Evolutionary conservation across 78 protist genomes (phyloP).

Genomic region (Guillardia theta): DNA sequence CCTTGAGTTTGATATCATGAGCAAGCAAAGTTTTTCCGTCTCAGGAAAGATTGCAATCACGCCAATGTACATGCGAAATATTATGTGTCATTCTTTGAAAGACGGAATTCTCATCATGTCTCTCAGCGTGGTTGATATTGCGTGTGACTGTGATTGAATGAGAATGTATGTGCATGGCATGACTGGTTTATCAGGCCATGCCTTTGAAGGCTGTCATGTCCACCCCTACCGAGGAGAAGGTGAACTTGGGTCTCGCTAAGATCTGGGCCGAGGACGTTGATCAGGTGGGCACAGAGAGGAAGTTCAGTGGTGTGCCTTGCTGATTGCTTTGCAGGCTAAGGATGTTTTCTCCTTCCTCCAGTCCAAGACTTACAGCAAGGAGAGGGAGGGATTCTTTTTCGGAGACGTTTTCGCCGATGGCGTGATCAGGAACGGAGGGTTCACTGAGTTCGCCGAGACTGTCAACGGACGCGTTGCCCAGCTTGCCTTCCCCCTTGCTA

Average conservation of each 20-base stretch:
- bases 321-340: not conserved
- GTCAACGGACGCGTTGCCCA: slow-evolving; percentile 16
- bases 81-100: not conserved
- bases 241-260: not conserved
- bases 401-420: not conserved
- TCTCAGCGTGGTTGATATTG: not conserved
- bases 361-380: not conserved
- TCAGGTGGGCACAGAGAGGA: not conserved
- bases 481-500: not conserved
- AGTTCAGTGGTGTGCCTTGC: not conserved
- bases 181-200: not conserved
- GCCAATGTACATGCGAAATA: not conserved
- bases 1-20: too few species aligned
- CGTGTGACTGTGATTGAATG: not conserved
- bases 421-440: not conserved
- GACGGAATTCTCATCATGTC: not conserved
- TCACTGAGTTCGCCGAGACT: not conserved
- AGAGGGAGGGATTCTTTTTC: not conserved
- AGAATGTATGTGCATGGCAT: not conserved
- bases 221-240: not conserved
- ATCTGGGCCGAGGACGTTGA: not conserved
- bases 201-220: not conserved
- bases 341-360: not conserved
- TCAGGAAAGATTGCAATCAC: too few species aligned
- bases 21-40: too few species aligned